Conservation (phyloP, 192 early-diverging fungal genomes). For the Coemansia erecta region DNA sequence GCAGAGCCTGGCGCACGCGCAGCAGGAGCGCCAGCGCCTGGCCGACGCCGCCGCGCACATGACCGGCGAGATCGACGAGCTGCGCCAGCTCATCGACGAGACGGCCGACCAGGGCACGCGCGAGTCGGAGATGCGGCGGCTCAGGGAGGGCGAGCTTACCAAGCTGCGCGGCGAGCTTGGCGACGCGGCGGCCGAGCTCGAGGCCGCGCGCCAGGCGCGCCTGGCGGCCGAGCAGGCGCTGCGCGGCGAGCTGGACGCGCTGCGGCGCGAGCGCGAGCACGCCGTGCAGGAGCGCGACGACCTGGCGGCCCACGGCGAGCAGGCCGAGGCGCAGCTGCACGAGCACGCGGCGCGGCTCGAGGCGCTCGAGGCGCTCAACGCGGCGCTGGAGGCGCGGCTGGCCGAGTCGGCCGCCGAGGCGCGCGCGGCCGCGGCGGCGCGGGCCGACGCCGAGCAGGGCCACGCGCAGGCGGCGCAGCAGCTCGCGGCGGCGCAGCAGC, state of each 20-base stretch:
- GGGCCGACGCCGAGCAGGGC: conserved; percentile 20
- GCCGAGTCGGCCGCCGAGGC: conserved; percentile 18
- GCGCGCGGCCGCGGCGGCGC: conserved; percentile 28
- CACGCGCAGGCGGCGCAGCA: conserved; percentile 30
- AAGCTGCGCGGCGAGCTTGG: conserved; percentile 55
- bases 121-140: conserved; percentile 56
- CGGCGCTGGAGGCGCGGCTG: conserved; percentile 37
- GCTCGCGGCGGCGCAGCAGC: conserved; percentile 16
- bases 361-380: conserved; percentile 43
- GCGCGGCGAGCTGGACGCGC: conserved; percentile 55
- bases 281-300: conserved; percentile 19
- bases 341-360: conserved; percentile 42
- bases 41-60: conserved; percentile 39
- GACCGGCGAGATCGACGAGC: conserved; percentile 55
- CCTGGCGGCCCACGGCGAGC: conserved; percentile 12
- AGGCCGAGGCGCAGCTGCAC: conserved; percentile 30
- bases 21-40: conserved; percentile 43
- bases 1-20: conserved; percentile 32
- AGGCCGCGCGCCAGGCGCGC: conserved; percentile 54
- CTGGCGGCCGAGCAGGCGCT: conserved; percentile 48
- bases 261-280: conserved; percentile 48
- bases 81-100: conserved; percentile 56
- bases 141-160: conserved; percentile 60
- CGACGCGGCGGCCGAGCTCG: conserved; percentile 50
- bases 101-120: conserved; percentile 62